Evolutionary conservation across 73 alveolate species (phyloP).

Genomic region (Paramecium caudatum): DNA sequence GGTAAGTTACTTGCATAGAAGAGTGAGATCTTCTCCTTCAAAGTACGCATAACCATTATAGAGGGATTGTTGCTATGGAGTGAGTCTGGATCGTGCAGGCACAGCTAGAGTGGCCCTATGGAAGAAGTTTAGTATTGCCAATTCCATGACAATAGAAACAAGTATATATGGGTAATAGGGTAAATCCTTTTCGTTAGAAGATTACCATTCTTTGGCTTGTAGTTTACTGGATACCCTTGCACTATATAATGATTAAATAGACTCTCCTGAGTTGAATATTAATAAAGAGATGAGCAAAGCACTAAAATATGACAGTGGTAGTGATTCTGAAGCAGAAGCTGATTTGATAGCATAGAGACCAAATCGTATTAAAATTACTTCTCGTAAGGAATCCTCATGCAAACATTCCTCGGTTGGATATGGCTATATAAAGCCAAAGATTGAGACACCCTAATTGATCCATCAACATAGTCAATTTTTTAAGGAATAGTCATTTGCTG

Average conservation of each 20-base stretch:
- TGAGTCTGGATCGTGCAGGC: slow-evolving; percentile 74
- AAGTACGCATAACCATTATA: slow-evolving; percentile 29
- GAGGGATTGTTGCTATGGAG: slow-evolving; percentile 67
- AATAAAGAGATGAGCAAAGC: slow-evolving; percentile 48
- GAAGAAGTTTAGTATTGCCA: slow-evolving; percentile 89
- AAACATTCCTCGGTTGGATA: neutral
- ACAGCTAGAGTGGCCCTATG: slow-evolving; percentile 97
- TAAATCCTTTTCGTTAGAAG: slow-evolving; percentile 18
- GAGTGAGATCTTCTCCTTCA: slow-evolving; percentile 15
- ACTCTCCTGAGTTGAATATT: neutral
- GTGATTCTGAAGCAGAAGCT: slow-evolving; percentile 61
- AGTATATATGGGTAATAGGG: slow-evolving; percentile 92
- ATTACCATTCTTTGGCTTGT: neutral
- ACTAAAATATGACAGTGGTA: slow-evolving; percentile 7
- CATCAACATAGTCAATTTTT: slow-evolving; percentile 51
- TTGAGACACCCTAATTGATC: slow-evolving; percentile 38
- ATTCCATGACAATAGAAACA: slow-evolving; percentile 95
- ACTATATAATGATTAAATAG: neutral
- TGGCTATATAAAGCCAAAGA: neutral
- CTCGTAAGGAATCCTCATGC: slow-evolving; percentile 45
- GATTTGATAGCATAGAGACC: slow-evolving; percentile 30
- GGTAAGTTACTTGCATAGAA: slow-evolving; percentile 10
- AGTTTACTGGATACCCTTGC: neutral
- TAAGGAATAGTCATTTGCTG: slow-evolving; percentile 6
- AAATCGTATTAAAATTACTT: neutral